Evolutionary conservation across 2,329 filamentous ascomycete genomes (phyloP), one percentile per base, ranked within the genome.

Genomic region (Peltaster fructicola): DNA sequence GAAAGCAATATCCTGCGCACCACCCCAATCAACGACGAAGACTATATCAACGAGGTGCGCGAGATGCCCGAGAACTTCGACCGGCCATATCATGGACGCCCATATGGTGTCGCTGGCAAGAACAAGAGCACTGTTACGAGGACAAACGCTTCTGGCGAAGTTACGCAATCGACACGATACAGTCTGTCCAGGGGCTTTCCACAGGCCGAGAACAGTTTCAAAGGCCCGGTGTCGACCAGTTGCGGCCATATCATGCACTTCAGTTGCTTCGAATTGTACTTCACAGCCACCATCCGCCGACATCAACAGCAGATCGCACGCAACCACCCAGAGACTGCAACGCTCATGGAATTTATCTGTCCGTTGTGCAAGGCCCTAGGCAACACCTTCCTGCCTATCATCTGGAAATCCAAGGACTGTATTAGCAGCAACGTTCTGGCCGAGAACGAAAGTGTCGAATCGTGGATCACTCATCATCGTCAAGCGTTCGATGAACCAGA

Each of bases 231-330:
- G 2, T 79, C 84, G 7, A 79, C 78, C 17, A 81, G 85, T 7
- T 98, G 88, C 50, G 88, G 88, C 3, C 88, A 98, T 49, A 90
- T 98, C 43, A 98, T 98, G 88, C 88, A 98, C 50, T 95, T 79
- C 48, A 72, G 68, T 38, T 98, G 88, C 53, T 98, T 98, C 45
- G 82, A 93, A 42, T 68, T 77, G 19, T 98, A 95, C 44, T 76
- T 80, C 36, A 69, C 78, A 22, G 81, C 85, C 4, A 91, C 81
- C 1, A 63, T 73, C 26, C 67, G 84, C 31, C 69, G 88, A 18
- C 90, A 98, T 45, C 68, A 68, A 11, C 80, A 88, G 41, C 88
- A 98, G 48, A 92, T 98, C 48, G 84, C 88, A 6, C 68, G 88
- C 8, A 80, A 92, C 40, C 88, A 95, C 40, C 88, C 88, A 0